Evolutionary conservation across 1,284 basidiomycete genomes (phyloP).

Genomic region (Cerioporus squamosus): DNA sequence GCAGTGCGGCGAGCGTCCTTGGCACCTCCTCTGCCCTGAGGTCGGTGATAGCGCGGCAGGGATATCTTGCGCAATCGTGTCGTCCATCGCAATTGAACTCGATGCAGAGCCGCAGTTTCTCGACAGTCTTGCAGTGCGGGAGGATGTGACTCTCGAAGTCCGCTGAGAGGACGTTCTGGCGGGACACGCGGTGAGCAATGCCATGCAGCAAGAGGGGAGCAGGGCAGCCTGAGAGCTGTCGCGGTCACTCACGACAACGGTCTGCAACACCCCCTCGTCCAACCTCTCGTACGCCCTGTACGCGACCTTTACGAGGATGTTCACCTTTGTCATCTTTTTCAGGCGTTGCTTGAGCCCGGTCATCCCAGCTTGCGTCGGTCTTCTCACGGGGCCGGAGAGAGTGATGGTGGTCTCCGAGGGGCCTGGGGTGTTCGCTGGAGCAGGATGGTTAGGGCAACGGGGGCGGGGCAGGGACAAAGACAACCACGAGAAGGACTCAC

Average conservation of each 20-base stretch:
- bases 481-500: neutral
- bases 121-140: neutral
- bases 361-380: neutral
- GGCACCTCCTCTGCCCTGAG: neutral
- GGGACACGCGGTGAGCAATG: neutral
- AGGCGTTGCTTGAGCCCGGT: neutral
- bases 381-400: neutral
- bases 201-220: too few relatives aligned
- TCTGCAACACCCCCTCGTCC: neutral
- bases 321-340: neutral
- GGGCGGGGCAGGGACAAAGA: neutral
- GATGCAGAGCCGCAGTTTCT: neutral
- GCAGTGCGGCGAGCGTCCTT: neutral
- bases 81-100: neutral
- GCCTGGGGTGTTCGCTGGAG: neutral
- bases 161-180: neutral
- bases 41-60: neutral
- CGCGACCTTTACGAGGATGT: neutral
- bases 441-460: neutral
- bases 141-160: neutral
- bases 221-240: neutral
- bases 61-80: neutral
- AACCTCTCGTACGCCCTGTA: neutral
- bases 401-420: neutral
- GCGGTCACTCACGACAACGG: neutral